Evolutionary conservation across 345 rosid species (phyloP), one percentile per base, ranked within the genome.

Genomic region (Eucalyptus pumila): DNA sequence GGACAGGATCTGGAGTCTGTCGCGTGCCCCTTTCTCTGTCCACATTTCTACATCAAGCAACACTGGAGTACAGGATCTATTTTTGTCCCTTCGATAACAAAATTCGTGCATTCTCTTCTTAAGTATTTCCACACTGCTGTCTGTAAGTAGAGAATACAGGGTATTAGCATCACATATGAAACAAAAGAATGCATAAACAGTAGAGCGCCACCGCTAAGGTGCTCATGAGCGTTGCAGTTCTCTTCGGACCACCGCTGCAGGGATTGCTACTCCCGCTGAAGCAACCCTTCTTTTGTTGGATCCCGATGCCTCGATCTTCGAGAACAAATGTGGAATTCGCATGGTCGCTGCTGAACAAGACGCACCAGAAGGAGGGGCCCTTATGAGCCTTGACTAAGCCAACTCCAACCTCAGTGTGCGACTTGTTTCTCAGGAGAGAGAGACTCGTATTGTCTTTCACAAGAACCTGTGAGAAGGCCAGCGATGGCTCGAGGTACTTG

Each of bases 221-320:
- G 60, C 30, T 47, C 30, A 34, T 10, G 42, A 47, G 37, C 52
- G 5, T 91, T 49, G 69, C 80, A 72, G 48, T 86, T 44, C 86
- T 89, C 88, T 87, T 92, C 56, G 86, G 91, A 69, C 93, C 98
- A n/a, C 89, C 72, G 80, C 92, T 97, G 94, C 99, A 96, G 32
- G 95, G 91, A 65, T 91, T 91, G 88, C 91, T 69, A 90, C 96
- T 96, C 89, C 98, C 97, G 49, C 97, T 95, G 90, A 92, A 97
- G 92, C 98, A 97, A 44, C 98, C 97, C 87, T 88, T 93, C 90
- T 94, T 95, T 91, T 96, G 98, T 91, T 93, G 94, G 88, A 97
- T 93, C n/a, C 99, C 99, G 48, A 91, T 49, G 30, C 99, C 98
- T 14, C 86, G 94, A 89, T 94, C 97, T 88, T 97, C 96, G n/a